Conservation (phyloP, 495 filamentous ascomycete species). For the Neurospora discreta region DNA sequence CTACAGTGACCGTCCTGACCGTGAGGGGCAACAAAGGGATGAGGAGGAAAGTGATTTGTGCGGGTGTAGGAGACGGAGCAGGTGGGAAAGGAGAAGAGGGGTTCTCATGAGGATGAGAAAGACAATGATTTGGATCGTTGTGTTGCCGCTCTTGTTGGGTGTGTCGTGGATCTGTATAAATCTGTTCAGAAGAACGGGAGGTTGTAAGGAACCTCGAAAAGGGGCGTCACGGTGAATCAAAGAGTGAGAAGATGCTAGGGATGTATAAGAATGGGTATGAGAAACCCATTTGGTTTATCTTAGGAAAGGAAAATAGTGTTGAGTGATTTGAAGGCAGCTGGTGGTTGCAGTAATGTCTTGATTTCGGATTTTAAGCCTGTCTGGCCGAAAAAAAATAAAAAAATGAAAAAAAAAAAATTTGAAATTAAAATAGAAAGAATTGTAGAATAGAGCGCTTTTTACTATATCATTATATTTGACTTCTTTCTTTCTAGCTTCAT, state of each 20-base stretch:
- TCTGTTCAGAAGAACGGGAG: not conserved
- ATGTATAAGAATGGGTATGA: not conserved
- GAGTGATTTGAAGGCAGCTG: not conserved
- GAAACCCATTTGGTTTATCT: not conserved
- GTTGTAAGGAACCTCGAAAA: not conserved
- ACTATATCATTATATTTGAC: too few species aligned
- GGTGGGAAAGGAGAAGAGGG: not conserved
- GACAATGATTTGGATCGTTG: not conserved
- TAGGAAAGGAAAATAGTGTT: not conserved
- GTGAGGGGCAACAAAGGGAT: not conserved
- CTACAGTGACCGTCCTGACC: not conserved
- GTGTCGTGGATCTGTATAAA: not conserved
- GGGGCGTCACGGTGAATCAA: not conserved
- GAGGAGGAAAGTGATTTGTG: not conserved
- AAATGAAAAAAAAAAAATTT: too few species aligned
- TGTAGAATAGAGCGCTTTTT: too few species aligned
- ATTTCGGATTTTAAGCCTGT: not conserved
- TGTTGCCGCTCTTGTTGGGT: not conserved
- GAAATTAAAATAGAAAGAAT: too few species aligned
- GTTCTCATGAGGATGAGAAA: not conserved
- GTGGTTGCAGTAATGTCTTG: not conserved
- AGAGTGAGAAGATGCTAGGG: not conserved
- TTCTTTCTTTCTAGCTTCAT: too few species aligned
- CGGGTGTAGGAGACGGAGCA: not conserved
- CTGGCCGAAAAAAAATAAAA: too few species aligned